These are phyloP conservation scores for Chrysopogon serrulatus DNA, from an alignment of 176 grass and related monocot species.

Conservation along the genomic window DNA sequence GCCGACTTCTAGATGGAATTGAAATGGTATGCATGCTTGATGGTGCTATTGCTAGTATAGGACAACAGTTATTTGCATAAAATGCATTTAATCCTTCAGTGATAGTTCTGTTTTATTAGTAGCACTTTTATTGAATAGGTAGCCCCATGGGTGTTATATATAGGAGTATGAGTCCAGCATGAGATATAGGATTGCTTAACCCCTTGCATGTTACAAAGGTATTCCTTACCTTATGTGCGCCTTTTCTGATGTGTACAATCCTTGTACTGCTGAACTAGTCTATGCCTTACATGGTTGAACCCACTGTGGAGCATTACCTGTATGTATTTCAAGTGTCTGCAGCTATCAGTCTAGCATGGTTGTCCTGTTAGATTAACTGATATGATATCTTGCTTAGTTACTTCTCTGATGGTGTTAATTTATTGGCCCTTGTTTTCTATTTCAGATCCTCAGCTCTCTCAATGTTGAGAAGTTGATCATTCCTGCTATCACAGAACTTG, in stretches of 20 bases:
- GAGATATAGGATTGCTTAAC: background rate
- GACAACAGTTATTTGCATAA: background rate
- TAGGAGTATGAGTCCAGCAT: background rate
- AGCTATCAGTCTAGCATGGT: background rate
- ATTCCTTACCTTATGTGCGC: background rate
- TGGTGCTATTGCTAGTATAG: background rate
- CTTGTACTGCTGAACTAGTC: background rate
- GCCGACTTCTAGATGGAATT: slow-evolving; percentile 75
- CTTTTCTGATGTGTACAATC: slow-evolving; percentile 8
- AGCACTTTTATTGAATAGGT: background rate
- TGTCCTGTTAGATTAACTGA: slow-evolving; percentile 18
- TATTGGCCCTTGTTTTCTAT: slow-evolving; percentile 24
- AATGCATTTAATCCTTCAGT: background rate
- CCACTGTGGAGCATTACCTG: background rate
- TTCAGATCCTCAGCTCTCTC: slow-evolving; percentile 82
- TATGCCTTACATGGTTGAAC: background rate
- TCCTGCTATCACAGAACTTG: slow-evolving; percentile 86
- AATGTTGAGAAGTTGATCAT: slow-evolving; percentile 92
- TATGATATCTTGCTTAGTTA: slow-evolving; percentile 4
- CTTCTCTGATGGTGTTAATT: background rate
- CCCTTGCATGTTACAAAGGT: background rate
- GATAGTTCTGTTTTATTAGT: background rate
- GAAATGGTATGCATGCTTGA: slow-evolving; percentile 56
- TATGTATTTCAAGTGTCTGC: background rate
- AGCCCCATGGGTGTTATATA: background rate